phyloP scores from a whole-genome alignment of 495 filamentous ascomycete species.

The Annulohypoxylon bovei region DNA sequence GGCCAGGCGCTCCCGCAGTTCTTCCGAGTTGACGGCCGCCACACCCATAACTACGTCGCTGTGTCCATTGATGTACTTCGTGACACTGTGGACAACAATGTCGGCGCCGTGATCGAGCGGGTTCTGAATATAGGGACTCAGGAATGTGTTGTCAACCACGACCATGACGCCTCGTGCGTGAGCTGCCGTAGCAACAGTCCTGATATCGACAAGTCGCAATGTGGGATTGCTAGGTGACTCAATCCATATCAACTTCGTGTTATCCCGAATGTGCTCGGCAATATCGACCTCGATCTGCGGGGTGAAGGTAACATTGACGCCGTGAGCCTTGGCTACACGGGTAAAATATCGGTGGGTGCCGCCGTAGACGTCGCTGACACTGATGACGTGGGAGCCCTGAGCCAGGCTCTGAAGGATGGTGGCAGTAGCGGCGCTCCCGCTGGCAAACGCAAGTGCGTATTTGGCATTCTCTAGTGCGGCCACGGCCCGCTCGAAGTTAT shows the following conservation, averaged over 20 bases:
- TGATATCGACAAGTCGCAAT: slow-evolving; percentile 88
- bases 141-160: slow-evolving; percentile 98
- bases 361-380: slow-evolving; percentile 96
- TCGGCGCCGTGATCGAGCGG: slow-evolving; percentile 95
- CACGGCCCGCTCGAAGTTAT: slow-evolving; percentile 91
- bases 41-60: slow-evolving; percentile 98
- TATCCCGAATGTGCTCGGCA: slow-evolving; percentile 79
- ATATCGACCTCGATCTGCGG: slow-evolving; percentile 89
- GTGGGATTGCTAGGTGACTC: slow-evolving; percentile 96
- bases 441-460: slow-evolving; percentile 93
- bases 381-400: slow-evolving; percentile 91
- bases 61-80: slow-evolving; percentile 99
- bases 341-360: slow-evolving; percentile 99
- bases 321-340: slow-evolving; percentile 93
- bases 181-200: slow-evolving; percentile 79
- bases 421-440: slow-evolving; percentile 93
- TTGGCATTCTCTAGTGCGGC: slow-evolving; percentile 92
- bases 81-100: slow-evolving; percentile 99
- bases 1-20: slow-evolving; percentile 75
- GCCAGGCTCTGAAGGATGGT: slow-evolving; percentile 92
- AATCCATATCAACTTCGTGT: slow-evolving; percentile 98
- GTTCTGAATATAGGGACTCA: slow-evolving; percentile 96
- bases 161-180: slow-evolving; percentile 91
- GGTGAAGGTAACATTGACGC: slow-evolving; percentile 93
- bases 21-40: slow-evolving; percentile 91